phyloP scores from a whole-genome alignment of 192 early-diverging fungal species.

The Podila verticillata region DNA sequence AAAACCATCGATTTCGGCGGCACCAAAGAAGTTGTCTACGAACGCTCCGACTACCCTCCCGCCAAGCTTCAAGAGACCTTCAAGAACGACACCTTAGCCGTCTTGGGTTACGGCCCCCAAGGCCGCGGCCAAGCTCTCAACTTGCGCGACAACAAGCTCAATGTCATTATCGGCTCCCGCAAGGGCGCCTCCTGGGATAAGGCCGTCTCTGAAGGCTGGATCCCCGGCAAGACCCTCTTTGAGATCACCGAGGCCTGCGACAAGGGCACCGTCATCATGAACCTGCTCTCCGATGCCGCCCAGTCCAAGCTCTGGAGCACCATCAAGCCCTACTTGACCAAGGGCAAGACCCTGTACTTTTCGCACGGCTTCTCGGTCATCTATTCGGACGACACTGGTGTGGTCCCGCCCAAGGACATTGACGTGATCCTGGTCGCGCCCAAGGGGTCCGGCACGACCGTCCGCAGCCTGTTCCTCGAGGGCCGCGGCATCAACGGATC shows the following conservation, averaged over 20 bases:
- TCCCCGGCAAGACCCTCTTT: conserved; percentile 95
- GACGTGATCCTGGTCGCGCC: conserved; percentile 97
- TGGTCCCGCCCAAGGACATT: conserved; percentile 90
- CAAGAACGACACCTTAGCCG: conserved; percentile 91
- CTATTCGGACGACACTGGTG: conserved; percentile 90
- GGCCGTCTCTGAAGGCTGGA: conserved; percentile 95
- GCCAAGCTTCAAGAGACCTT: conserved; percentile 92
- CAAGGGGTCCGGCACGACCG: conserved; percentile 95
- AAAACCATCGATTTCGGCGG: conserved; percentile 97
- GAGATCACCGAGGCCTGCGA: conserved; percentile 89
- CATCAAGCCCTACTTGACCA: conserved; percentile 88
- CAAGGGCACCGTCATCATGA: conserved; percentile 92
- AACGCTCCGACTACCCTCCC: conserved; percentile 93
- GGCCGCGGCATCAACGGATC: conserved; percentile 98
- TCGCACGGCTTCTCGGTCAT: conserved; percentile 97
- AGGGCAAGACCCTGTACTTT: conserved; percentile 99
- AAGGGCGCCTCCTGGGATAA: conserved; percentile 91
- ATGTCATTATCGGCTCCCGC: conserved; percentile 94
- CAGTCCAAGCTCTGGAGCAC: conserved; percentile 92
- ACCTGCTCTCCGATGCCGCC: conserved; percentile 95
- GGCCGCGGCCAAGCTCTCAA: conserved; percentile 94
- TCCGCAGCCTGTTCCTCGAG: conserved; percentile 95
- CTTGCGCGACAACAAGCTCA: conserved; percentile 95
- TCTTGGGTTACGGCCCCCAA: conserved; percentile 96
- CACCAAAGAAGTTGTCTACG: conserved; percentile 90